Evolutionary conservation across 768 basidiomycete species (phyloP), one percentile per base, ranked within the genome.

Genomic region (Podaxis pistillaris): DNA sequence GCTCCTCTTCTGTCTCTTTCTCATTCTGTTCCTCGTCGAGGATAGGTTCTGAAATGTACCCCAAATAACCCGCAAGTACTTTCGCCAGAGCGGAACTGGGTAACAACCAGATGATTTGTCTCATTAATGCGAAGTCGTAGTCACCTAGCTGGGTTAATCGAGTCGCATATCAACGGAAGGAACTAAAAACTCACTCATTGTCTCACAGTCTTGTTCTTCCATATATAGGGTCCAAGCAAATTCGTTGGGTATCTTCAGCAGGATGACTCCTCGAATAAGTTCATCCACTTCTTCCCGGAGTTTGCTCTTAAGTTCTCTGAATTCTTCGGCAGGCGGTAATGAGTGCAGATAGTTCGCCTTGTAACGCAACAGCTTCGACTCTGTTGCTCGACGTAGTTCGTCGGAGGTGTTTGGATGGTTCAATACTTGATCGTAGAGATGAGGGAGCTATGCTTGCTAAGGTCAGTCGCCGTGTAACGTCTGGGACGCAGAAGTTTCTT

Each of bases 371-470:
- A 95, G 79, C 65, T 91, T 94, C 28, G 84, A 76, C 69, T 98
- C 96, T 1, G 86, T 88, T 51, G 77, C 73, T 11, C 90, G 81
- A n/a, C 94, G 88, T n/a, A 92, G 75, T 4, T 88, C 86, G 67
- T 96, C 93, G 0, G 87, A 78, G 0, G 94, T 89, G 65, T 81
- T 79, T 0, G 90, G 91, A 67, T 96, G 94, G 63, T 87, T 88
- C 36, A 95, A 73, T n/a, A 96, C 76, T 66, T 94, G 89, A 36
- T 86, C 78, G 66, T 95, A 96, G 30, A 95, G 74, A 0, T 64
- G 70, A 1, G 91, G 91, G 36, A 96, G 76, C 89, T 92, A n/a
- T 44, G 55, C 52, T 8, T 44, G 55, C 52, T 8, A 46, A 44
- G 12, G 40, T 19, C 5, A 56, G 41, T 22, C 62, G 54, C 52